phyloP scores from a whole-genome alignment of 2,329 filamentous ascomycete genomes.

The Neonectria sp. region DNA sequence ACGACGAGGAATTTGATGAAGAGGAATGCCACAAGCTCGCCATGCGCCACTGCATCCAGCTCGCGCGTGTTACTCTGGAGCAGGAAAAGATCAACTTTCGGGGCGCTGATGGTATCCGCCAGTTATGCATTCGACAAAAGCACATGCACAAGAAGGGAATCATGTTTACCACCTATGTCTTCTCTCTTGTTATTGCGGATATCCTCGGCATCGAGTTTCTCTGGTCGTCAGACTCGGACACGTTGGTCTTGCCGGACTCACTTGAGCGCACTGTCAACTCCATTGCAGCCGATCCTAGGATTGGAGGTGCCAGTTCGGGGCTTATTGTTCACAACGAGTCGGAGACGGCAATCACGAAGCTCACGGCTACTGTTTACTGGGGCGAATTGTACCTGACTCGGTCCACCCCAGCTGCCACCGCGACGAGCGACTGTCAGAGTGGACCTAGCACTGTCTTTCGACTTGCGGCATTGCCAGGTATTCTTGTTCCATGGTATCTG shows the following conservation, averaged over 20 bases:
- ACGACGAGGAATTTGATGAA: slow-evolving; percentile 31
- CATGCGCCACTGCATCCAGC: slow-evolving; percentile 41
- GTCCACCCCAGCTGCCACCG: slow-evolving; percentile 40
- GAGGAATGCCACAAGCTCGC: slow-evolving; percentile 36
- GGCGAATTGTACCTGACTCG: slow-evolving; percentile 46
- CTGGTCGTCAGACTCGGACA: slow-evolving; percentile 48
- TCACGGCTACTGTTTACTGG: slow-evolving; percentile 45
- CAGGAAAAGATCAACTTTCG: slow-evolving; percentile 36
- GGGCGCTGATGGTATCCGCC: slow-evolving; percentile 31
- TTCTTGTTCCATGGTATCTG: slow-evolving; percentile 45
- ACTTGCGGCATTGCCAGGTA: slow-evolving; percentile 40
- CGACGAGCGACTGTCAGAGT: slow-evolving; percentile 46
- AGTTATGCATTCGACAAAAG: slow-evolving; percentile 43
- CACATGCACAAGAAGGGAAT: slow-evolving; percentile 48
- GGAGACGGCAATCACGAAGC: slow-evolving; percentile 38
- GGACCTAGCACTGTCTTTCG: slow-evolving; percentile 45
- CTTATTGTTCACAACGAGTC: slow-evolving; percentile 43
- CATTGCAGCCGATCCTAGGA: slow-evolving; percentile 37
- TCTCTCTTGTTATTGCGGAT: slow-evolving; percentile 44
- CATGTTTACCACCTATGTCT: slow-evolving; percentile 47
- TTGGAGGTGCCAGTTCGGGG: slow-evolving; percentile 46
- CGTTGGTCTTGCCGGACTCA: slow-evolving; percentile 39
- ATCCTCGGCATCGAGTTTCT: slow-evolving; percentile 44
- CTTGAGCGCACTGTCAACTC: slow-evolving; percentile 38
- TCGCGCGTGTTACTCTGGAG: slow-evolving; percentile 36